Evolutionary conservation across 1,284 basidiomycete species (phyloP).

Genomic region (Dichomitus squalens): DNA sequence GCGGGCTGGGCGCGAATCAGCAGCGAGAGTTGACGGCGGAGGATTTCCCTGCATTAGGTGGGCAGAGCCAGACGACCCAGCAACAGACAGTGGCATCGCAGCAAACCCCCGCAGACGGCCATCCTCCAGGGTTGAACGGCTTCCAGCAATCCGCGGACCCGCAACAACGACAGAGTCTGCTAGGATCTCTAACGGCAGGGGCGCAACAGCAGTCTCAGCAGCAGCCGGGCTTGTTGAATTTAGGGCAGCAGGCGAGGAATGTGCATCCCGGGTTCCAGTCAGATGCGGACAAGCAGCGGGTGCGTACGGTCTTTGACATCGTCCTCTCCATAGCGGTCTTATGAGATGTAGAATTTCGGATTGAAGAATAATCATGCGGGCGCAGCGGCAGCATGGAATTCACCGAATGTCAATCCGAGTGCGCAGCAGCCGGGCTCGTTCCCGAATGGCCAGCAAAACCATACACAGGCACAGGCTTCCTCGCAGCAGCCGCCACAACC

Average conservation of each 20-base stretch:
- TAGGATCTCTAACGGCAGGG: conserved; percentile 50
- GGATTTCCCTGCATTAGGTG: conserved; percentile 82
- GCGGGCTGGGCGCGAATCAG: conserved; percentile 44
- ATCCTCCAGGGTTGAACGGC: conserved; percentile 76
- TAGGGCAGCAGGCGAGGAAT: conserved; percentile 60
- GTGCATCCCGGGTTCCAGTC: conserved; percentile 63
- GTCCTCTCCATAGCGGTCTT: conserved; percentile 3
- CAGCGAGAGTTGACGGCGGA: conserved; percentile 76
- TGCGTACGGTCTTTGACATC: conserved; percentile 40
- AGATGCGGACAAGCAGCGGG: conserved; percentile 72
- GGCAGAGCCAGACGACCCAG: conserved; percentile 42
- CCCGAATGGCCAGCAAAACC: conserved; percentile 38
- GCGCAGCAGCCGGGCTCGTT: conserved; percentile 28
- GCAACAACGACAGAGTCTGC: conserved; percentile 54
- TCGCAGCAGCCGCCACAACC: conserved; percentile 30
- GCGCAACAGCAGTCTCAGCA: conserved; percentile 48
- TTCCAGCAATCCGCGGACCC: conserved; percentile 55
- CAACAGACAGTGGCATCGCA: conserved; percentile 40
- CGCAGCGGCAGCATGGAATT: conserved; percentile 58
- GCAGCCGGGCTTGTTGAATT: conserved; percentile 69
- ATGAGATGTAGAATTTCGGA: conserved; percentile 47
- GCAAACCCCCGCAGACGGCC: conserved; percentile 38
- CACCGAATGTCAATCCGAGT: conserved; percentile 47
- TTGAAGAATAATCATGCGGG: conserved; percentile 55
- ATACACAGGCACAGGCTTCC: conserved; percentile 34